These are phyloP conservation scores for Xylaria castorea DNA, from an alignment of 495 filamentous ascomycete genomes.

Conservation along the genomic window DNA sequence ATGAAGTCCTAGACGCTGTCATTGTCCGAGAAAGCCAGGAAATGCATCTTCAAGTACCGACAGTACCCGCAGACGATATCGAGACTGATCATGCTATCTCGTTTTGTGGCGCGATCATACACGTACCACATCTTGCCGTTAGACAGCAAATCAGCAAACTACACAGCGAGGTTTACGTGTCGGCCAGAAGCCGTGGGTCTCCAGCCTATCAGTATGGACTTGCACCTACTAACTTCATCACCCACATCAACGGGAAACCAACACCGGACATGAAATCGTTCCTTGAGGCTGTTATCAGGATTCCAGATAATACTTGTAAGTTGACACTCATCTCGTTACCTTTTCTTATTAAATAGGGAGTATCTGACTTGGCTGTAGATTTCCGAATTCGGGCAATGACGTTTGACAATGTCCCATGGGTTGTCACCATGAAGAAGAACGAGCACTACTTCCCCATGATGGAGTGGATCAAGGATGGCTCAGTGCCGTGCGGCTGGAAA, in stretches of 20 bases:
- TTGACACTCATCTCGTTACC: conserved; percentile 20
- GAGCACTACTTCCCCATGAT: conserved; percentile 97
- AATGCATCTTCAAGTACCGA: conserved; percentile 78
- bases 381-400: conserved; percentile 94
- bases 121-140: conserved; percentile 94
- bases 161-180: conserved; percentile 97
- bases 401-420: conserved; percentile 97
- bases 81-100: conserved; percentile 91
- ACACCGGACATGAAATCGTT: conserved; percentile 84
- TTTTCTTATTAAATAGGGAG: not conserved
- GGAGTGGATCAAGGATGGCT: conserved; percentile 79
- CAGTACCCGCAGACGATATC: conserved; percentile 85
- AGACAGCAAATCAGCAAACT: conserved; percentile 95
- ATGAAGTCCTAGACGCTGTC: conserved; percentile 80
- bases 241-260: conserved; percentile 85
- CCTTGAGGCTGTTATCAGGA: conserved; percentile 76
- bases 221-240: conserved; percentile 96
- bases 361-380: conserved; percentile 54
- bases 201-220: conserved; percentile 93
- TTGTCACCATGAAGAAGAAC: conserved; percentile 99
- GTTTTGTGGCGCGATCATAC: conserved; percentile 94
- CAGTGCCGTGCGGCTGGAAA: conserved; percentile 69
- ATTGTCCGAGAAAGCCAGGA: conserved; percentile 88
- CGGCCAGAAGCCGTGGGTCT: conserved; percentile 79
- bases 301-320: conserved; percentile 90